Percentiles rank a stretch among this genome's conserved stretches.
Conservation (phyloP, 1,139 yeast species). For the Lodderomyces beijingensis region DNA sequence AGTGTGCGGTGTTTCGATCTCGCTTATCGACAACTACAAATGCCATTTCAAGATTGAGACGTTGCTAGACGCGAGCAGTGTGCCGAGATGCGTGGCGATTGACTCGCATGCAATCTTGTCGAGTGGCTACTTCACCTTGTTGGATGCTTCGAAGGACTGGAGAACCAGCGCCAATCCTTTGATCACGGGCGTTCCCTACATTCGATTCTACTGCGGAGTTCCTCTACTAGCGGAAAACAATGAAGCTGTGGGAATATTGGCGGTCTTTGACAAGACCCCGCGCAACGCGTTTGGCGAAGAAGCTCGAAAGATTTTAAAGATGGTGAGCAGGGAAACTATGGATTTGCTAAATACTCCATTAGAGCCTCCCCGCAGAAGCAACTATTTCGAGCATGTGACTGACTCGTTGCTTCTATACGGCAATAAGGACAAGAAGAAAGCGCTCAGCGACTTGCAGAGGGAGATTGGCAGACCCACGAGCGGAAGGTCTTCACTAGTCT, state of each 20-base stretch:
- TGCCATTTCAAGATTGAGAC: slow-evolving; percentile 50
- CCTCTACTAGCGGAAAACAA: slow-evolving; percentile 42
- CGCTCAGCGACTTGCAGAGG: slow-evolving; percentile 15
- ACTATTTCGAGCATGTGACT: background rate
- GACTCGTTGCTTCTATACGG: slow-evolving; percentile 4
- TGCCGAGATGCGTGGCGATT: slow-evolving; percentile 53
- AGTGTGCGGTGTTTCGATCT: slow-evolving; percentile 52
- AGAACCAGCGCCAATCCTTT: slow-evolving; percentile 57
- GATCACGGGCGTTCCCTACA: slow-evolving; percentile 56
- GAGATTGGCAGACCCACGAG: slow-evolving; percentile 56
- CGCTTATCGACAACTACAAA: slow-evolving; percentile 46
- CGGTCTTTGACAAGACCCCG: slow-evolving; percentile 53
- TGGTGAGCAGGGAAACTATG: slow-evolving; percentile 41
- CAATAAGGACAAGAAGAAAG: slow-evolving; percentile 11
- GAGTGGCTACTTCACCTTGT: slow-evolving; percentile 44
- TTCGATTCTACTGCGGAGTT: slow-evolving; percentile 61
- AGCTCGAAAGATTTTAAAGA: slow-evolving; percentile 30
- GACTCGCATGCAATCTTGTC: slow-evolving; percentile 69
- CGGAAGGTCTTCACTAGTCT: slow-evolving; percentile 28
- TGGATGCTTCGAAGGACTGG: slow-evolving; percentile 68
- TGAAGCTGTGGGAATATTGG: slow-evolving; percentile 52
- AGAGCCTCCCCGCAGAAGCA: background rate
- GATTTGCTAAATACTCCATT: slow-evolving; percentile 24
- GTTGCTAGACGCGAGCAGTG: slow-evolving; percentile 40
- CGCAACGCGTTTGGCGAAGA: slow-evolving; percentile 34